A percentile compares a stretch with the other conserved stretches of the same genome.
phyloP scores from a whole-genome alignment of 1,139 yeast species.

The Geotrichum aggregatum region DNA sequence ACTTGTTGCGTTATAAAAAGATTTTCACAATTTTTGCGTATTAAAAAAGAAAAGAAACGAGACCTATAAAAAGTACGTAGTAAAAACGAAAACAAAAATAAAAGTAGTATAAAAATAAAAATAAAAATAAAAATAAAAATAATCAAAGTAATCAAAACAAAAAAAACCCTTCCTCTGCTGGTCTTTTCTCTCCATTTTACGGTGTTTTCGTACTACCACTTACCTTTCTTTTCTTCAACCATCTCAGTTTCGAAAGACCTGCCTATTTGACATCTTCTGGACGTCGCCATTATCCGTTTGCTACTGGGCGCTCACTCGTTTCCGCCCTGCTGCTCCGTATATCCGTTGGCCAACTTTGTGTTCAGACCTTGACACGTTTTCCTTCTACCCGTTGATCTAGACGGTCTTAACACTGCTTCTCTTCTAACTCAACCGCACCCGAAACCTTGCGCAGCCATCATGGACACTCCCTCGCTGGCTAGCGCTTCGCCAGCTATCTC shows the following conservation, averaged over 20 bases:
- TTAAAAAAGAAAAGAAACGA: neutral
- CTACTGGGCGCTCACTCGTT: neutral
- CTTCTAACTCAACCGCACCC: conserved; percentile 20
- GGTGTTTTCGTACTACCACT: no score
- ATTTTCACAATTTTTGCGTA: no score
- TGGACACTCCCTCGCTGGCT: conserved; percentile 36
- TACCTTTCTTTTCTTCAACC: no score
- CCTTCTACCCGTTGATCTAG: no score
- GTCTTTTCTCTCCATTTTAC: no score
- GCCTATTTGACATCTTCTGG: no score
- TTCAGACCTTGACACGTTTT: no score
- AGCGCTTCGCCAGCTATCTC: conserved; percentile 34
- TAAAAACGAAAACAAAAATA: neutral
- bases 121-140: neutral
- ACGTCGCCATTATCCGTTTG: no score
- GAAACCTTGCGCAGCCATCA: conserved; percentile 13
- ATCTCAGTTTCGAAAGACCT: no score
- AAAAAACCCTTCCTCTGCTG: no score
- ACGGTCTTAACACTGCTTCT: conserved; percentile 23
- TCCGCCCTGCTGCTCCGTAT: neutral
- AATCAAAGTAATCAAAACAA: neutral
- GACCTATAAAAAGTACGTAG: neutral
- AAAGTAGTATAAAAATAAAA: neutral
- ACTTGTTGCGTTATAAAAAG: no score
- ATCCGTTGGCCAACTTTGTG: no score